Base-by-base conservation (phyloP, 345 rosid genomes). In the Geranium brycei region DNA sequence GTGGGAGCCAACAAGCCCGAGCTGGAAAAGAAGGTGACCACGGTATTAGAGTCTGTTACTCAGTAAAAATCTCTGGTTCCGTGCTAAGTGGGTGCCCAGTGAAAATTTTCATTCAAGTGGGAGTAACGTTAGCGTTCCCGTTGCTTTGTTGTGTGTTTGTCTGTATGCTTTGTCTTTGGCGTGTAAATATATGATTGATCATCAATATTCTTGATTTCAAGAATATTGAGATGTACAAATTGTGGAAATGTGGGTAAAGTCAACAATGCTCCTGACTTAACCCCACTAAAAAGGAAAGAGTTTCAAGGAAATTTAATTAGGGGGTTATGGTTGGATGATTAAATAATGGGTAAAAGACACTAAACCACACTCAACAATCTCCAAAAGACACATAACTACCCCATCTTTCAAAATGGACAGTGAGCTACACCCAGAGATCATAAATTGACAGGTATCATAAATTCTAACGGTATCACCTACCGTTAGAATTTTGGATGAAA, bases 1-100 rank as follows among this genome's bases (percentile, higher is more conserved):
- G 93, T 91, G 0, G 97, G 97, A 57, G 91, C 91, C 11, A 83
- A 91, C 88, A 91, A 81, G 75, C 84, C 87, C 7, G 95, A 88
- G 83, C 79, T 91, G 57, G 82, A 79, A 74, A 88, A 81, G 79
- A 91, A 85, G 81, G 64, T 83, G 18, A 69, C 79, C 7, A 80
- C 83, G 6, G 68, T 83, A 59, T 5, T 71, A 38, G 85, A 81
- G 68, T 84, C 86, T 0, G 65, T 66, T 19, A 74, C 69, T 57
- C 69, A 40, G 14, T 47, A 13, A 10, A 47, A 47, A 47, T 11
- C 14, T 0, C 53, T 13, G 15, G 15, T 35, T 13, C 53, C 3
- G 14, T 8, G 53, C 11, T 47, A 47, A 11, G 53, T 41, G 11
- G 6, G 38, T 32, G 6, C 38, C 11, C 11, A 11, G 13, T 47